Evolutionary conservation across 1,139 yeast species (phyloP).

Genomic region (Meyerozyma elateridarum): DNA sequence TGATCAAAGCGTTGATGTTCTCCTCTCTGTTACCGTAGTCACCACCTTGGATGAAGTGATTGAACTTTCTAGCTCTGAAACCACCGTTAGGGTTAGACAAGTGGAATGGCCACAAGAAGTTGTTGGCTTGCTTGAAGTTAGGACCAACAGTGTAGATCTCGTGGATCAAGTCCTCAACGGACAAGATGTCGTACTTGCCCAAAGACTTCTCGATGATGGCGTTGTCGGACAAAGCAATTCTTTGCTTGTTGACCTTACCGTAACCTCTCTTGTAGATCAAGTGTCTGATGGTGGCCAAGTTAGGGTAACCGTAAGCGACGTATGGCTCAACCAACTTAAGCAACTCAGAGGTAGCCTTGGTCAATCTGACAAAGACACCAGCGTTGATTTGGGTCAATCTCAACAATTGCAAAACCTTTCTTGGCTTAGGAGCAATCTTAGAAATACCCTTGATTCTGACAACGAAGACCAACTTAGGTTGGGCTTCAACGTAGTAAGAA

Average conservation of each 20-base stretch:
- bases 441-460: slow-evolving; percentile 99
- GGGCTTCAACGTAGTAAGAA: slow-evolving; percentile 96
- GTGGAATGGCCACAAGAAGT: slow-evolving; percentile 99
- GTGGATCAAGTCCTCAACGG: slow-evolving; percentile 97
- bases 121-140: slow-evolving; percentile 99
- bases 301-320: slow-evolving; percentile 99
- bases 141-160: slow-evolving; percentile 99
- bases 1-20: slow-evolving; percentile 95
- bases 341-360: slow-evolving; percentile 98
- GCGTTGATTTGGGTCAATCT: slow-evolving; percentile 98
- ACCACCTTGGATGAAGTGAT: slow-evolving; percentile 99
- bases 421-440: slow-evolving; percentile 99
- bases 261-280: slow-evolving; percentile 99
- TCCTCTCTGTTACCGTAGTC: slow-evolving; percentile 99
- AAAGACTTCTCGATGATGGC: slow-evolving; percentile 87
- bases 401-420: slow-evolving; percentile 97
- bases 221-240: slow-evolving; percentile 93
- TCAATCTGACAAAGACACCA: slow-evolving; percentile 96
- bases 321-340: slow-evolving; percentile 98
- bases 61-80: slow-evolving; percentile 99
- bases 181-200: slow-evolving; percentile 95
- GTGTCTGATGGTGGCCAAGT: slow-evolving; percentile 91
- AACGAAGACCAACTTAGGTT: slow-evolving; percentile 93
- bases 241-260: slow-evolving; percentile 99
- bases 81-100: slow-evolving; percentile 99